Evolutionary conservation across 176 grass and related monocot species (phyloP).

Genomic region (Tillandsia fasciculata): DNA sequence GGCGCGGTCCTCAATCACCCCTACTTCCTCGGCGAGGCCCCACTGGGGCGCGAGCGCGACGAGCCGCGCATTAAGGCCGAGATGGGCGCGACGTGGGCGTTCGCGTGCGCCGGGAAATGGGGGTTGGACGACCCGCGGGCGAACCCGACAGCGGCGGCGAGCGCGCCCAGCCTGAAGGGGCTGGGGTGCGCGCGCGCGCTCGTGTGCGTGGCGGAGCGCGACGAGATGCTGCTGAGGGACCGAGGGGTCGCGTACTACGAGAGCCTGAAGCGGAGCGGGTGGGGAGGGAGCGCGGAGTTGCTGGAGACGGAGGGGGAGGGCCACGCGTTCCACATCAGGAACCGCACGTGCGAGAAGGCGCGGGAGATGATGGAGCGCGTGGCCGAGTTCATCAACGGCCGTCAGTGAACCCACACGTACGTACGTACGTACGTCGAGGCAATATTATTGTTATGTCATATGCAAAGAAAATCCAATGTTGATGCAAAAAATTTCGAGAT

Average conservation of each 20-base stretch:
- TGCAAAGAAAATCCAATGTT: too few species aligned
- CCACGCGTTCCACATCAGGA: slow-evolving; percentile 53
- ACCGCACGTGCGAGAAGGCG: slow-evolving; percentile 31
- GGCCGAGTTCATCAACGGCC: slow-evolving; percentile 21
- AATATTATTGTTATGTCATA: too few species aligned
- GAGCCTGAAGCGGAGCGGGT: slow-evolving; percentile 43
- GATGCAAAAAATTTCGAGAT: too few species aligned
- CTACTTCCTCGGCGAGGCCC: slow-evolving; percentile 39
- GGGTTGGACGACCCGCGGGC: slow-evolving; percentile 27
- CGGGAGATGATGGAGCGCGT: slow-evolving; percentile 41
- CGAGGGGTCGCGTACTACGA: slow-evolving; percentile 44
- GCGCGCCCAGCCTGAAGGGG: slow-evolving; percentile 5
- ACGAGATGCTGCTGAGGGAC: slow-evolving; percentile 32
- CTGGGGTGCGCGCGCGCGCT: slow-evolving; percentile 14
- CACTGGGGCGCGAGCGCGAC: slow-evolving; percentile 15
- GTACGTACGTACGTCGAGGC: too few species aligned
- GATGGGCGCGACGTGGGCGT: slow-evolving; percentile 31
- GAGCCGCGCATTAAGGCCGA: slow-evolving; percentile 22
- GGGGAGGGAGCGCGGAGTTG: slow-evolving; percentile 37
- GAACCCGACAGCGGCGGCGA: slow-evolving; percentile 20
- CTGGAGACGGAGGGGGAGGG: slow-evolving; percentile 51
- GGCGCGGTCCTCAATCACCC: slow-evolving; percentile 31
- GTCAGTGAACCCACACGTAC: too few species aligned
- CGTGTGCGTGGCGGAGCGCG: slow-evolving; percentile 37
- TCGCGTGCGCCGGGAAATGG: slow-evolving; percentile 30